Base-by-base conservation (phyloP, 306 rosid species). In the Benincasa hispida region DNA sequence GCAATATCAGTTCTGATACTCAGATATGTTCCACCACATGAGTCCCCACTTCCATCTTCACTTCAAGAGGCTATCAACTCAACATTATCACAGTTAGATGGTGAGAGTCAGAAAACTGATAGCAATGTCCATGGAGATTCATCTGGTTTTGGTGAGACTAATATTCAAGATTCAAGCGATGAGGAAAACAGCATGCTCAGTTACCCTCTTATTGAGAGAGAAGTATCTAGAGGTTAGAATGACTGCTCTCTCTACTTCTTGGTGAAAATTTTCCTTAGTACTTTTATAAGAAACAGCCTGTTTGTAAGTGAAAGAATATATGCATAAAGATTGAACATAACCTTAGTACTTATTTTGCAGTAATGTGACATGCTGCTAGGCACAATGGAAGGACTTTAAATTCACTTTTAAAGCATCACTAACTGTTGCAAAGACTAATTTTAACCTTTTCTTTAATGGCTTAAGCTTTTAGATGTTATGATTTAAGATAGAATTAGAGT, bases 1-100 rank as follows among this genome's bases (percentile, higher is more conserved):
- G 97, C 98, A 37, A 47, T 91, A 79, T 93, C 90, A 47, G 88
- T 93, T 59, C 75, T 93, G 85, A 88, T 91, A 79, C 85, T 93
- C 61, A 87, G 97, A 88, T 93, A 93, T 78, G 93, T 93, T 76
- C 98, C 98, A 66, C 98, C 98, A 17, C 82, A 86, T 66, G 91
- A 85, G 81, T 80, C 88, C 74, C 94, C 97, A 60, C 62, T 91
- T 83, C 87, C 86, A 22, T 83, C 84, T 59, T 93, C 94, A 75
- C 84, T 84, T 61, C 85, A 84, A 34, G 92, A 82, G 39, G 86
- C 89, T 21, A 78, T 87, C 85, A 83, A 82, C 76, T 83, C 91
- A 51, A 74, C 72, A 25, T 57, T 83, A 77, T 80, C 45, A 78
- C 84, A 61, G 67, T 80, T 65, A 56, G 70, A 89, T 75, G 80